Percentiles rank a stretch among this genome's conserved stretches.
Conservation (phyloP, 2,329 filamentous ascomycete species). For the Neofusicoccum kwambonambiense region DNA sequence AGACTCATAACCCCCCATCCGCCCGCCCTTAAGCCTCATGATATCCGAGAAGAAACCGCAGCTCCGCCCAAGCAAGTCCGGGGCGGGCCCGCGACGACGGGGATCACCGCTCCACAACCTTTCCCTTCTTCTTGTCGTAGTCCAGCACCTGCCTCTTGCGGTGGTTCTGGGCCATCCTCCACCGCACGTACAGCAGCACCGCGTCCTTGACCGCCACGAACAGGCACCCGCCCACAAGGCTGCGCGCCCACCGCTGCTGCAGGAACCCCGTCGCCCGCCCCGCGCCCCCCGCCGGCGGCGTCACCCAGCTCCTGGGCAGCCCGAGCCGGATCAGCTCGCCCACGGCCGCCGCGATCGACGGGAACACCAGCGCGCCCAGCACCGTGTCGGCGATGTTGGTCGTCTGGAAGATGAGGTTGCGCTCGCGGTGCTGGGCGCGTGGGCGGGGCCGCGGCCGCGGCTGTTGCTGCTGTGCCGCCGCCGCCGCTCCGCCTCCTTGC, state of each 20-base stretch:
- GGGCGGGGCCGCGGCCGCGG: conserved; percentile 26
- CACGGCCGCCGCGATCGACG: conserved; percentile 73
- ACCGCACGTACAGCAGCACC: conserved; percentile 58
- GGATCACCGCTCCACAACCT: conserved; percentile 8
- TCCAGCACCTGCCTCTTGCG: conserved; percentile 46
- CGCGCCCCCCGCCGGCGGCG: conserved; percentile 42
- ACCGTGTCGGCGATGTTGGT: conserved; percentile 59
- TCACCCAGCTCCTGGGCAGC: conserved; percentile 65
- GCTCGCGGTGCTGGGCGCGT: conserved; percentile 35
- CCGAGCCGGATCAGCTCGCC: conserved; percentile 70
- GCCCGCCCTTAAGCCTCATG: no score
- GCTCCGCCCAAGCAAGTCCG: no score
- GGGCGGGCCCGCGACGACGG: neutral
- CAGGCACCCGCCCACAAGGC: conserved; percentile 80
- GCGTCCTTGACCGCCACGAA: conserved; percentile 81
- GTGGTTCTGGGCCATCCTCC: conserved; percentile 51
- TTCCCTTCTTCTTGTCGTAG: conserved; percentile 29
- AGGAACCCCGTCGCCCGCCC: conserved; percentile 53
- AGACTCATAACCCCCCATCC: no score
- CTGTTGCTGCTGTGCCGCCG: conserved; percentile 2
- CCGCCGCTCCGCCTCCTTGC: conserved; percentile 23
- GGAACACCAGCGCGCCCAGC: conserved; percentile 73
- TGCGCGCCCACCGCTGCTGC: conserved; percentile 84
- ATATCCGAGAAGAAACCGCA: no score
- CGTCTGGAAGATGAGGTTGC: conserved; percentile 54